Evolutionary conservation across 176 grass and related monocot genomes (phyloP).

Genomic region (Musa troglodytarum): DNA sequence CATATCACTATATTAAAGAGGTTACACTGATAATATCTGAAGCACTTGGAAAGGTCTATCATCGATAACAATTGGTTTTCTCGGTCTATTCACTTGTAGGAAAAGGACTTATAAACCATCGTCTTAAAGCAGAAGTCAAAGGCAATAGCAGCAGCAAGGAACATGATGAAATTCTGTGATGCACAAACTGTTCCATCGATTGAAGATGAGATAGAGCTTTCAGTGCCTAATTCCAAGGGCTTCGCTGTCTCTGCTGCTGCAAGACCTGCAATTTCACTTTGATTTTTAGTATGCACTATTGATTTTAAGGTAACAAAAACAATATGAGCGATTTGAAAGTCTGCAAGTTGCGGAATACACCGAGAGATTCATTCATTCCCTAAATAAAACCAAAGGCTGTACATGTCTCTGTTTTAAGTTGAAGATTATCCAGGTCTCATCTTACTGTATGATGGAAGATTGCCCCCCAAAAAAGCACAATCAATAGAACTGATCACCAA

Average conservation of each 20-base stretch:
- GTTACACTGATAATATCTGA: background rate
- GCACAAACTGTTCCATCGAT: conserved; percentile 47
- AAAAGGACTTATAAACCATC: conserved; percentile 65
- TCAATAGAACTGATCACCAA: conserved; percentile 31
- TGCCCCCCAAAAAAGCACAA: conserved; percentile 72
- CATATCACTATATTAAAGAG: background rate
- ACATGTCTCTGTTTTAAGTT: no score
- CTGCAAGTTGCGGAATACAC: background rate
- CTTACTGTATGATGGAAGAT: conserved; percentile 60
- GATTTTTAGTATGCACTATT: background rate
- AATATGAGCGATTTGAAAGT: background rate
- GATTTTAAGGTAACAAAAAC: background rate
- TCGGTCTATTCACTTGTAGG: conserved; percentile 37
- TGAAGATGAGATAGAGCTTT: conserved; percentile 42
- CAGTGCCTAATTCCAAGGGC: conserved; percentile 38
- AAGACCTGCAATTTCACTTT: conserved; percentile 45
- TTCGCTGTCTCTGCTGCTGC: conserved; percentile 42
- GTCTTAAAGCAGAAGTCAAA: conserved; percentile 92
- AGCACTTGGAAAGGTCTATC: background rate
- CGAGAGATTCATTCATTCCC: background rate
- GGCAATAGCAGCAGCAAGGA: conserved; percentile 70
- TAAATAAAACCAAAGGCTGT: no score
- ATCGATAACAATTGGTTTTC: background rate
- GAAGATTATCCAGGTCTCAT: no score
- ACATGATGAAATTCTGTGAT: conserved; percentile 62